These are phyloP conservation scores for Nevesoporus exiguus DNA, from an alignment of 768 basidiomycete genomes.

Conservation along the genomic window DNA sequence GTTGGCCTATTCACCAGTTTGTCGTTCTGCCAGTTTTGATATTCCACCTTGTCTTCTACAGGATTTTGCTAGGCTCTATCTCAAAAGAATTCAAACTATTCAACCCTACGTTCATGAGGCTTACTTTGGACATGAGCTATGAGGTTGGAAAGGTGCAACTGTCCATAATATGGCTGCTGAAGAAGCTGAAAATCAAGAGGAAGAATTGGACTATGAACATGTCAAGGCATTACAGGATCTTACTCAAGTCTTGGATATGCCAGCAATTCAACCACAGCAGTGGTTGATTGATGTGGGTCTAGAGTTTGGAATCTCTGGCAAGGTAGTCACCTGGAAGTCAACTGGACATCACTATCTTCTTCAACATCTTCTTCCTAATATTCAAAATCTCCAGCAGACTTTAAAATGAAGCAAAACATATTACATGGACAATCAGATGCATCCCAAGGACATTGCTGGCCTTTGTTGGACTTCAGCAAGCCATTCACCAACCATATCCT, in stretches of 20 bases:
- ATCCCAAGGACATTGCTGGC: conserved; percentile 3
- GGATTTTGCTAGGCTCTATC: rapidly evolving
- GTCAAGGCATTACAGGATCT: background rate
- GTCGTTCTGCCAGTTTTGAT: background rate
- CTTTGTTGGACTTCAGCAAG: background rate
- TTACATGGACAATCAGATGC: background rate
- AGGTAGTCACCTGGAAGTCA: background rate
- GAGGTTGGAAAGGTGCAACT: conserved; percentile 6
- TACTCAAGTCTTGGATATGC: background rate
- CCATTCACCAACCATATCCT: background rate
- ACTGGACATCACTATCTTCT: background rate
- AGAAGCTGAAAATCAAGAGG: background rate
- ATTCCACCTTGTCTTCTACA: background rate
- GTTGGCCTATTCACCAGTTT: too few species aligned
- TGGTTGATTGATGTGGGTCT: conserved; percentile 1
- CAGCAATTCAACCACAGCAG: background rate
- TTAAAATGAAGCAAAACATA: rapidly evolving
- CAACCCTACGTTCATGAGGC: background rate
- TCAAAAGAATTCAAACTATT: background rate
- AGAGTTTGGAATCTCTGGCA: background rate
- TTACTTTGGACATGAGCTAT: conserved; percentile 11
- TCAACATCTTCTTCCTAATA: background rate
- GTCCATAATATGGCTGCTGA: background rate
- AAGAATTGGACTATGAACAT: background rate
- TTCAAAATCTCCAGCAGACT: rapidly evolving